These are phyloP conservation scores for Suillus americanus DNA, from an alignment of 768 basidiomycete genomes.

Conservation along the genomic window DNA sequence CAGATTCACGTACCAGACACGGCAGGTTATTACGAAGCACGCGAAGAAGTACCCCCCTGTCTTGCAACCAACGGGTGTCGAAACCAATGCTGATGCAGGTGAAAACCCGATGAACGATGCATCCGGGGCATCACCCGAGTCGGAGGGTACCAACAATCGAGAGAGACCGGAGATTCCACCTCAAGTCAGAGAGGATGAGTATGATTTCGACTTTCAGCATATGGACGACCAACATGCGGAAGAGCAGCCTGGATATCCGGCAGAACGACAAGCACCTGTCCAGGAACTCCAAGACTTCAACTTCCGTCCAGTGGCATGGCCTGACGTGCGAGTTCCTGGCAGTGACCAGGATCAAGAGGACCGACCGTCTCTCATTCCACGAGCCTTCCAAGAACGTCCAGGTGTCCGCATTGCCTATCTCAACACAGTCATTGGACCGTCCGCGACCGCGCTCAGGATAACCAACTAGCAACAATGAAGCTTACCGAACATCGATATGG, in stretches of 20 bases:
- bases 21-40: not conserved
- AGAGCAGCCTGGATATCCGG: not conserved
- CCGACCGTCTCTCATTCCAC: not conserved
- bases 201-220: not conserved
- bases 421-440: conserved; percentile 3
- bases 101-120: not conserved
- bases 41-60: not conserved
- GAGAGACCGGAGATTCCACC: not conserved
- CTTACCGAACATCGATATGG: not conserved
- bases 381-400: conserved; percentile 4
- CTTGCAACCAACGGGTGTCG: not conserved
- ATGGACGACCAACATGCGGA: not conserved
- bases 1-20: not conserved
- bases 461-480: not conserved
- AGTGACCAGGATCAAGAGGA: not conserved
- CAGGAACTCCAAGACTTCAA: not conserved
- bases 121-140: not conserved
- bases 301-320: not conserved
- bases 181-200: not conserved
- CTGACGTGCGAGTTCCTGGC: not conserved
- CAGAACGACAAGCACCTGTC: not conserved
- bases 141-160: not conserved
- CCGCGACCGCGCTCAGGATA: not conserved
- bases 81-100: not conserved
- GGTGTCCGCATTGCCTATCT: conserved; percentile 8